Base-by-base conservation (phyloP, 2,329 filamentous ascomycete species). In the Metarhizium brunneum region DNA sequence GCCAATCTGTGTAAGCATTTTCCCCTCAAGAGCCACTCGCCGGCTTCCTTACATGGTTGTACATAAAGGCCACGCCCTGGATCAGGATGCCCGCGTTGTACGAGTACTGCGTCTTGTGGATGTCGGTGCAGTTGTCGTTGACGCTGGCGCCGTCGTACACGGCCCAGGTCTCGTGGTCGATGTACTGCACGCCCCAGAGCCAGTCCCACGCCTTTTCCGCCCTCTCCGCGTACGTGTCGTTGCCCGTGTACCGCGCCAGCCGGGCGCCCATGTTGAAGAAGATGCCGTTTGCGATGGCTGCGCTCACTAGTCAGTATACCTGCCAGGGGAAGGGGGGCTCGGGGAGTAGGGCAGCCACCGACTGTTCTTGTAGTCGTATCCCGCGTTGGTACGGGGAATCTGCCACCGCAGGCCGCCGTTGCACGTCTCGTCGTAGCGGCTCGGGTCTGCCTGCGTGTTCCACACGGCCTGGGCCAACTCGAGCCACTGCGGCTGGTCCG, bases 341-440 rank as follows among this genome's bases (percentile, higher is more conserved):
- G 20, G 20, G 20, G 20, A 25, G 1, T 25, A 25, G 20, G n/a
- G 20, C n/a, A 30, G 20, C 11, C 20, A 56, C 65, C 60, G 50
- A 74, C 71, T 73, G 69, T 84, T 85, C 67, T 85, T 92, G 75
- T 92, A 90, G 64, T 84, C 77, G 68, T 88, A 92, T 30, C 88
- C 88, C 40, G 75, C 77, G 67, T 90, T 89, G 62, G 85, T 84
- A 3, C 78, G 73, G 61, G 83, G 88, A 56, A 92, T 86, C 72
- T 92, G 88, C 86, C 86, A 90, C 61, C 86, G 78, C 60, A 91
- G 69, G 18, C 87, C 88, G 50, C 77, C 78, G 57, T 82, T 83
- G 16, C 74, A 75, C 0, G 67, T 67, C 1, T 73, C 68, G 7
- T 75, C 75, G 63, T 87, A 82, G 73, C 85, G 85, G 49, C 81